Base-by-base conservation (phyloP, 2,329 filamentous ascomycete genomes). In the Fusarium sp. region DNA sequence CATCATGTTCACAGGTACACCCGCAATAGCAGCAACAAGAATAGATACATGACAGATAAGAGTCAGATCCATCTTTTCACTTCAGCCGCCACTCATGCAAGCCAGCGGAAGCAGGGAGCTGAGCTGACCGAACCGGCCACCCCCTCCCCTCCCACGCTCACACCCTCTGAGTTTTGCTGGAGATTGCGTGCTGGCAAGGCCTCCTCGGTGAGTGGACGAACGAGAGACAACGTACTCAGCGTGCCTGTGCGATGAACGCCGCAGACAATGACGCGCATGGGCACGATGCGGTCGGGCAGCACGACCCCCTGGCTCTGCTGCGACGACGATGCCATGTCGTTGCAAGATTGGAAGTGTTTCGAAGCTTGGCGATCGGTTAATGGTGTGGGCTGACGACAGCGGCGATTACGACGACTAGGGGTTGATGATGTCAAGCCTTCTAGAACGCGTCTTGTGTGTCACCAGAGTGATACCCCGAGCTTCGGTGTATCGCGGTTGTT, bases 201-300 rank as follows among this genome's bases (percentile, higher is more conserved):
- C 23, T 23, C 40, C 30, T 43, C 16, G 44, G 44, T 53, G 56
- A 55, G 36, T 50, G 39, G 53, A 58, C 47, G 28, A 41, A 41
- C 51, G 41, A 30, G 39, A 23, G n/a, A n/a, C 46, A 53, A 73
- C 73, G 50, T 77, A 81, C 80, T 82, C 58, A 81, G 63, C 11
- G 80, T 80, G 23, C 80, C 81, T 43, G 80, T 82, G 27, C 80
- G 78, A 64, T 80, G 79, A 7, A 81, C 70, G 43, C 81, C 78
- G 68, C 79, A 81, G 28, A 82, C 80, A 60, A 82, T 80, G 73
- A 82, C 79, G 46, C 77, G 76, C 80, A 81, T 81, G 7, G 80
- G 80, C 5, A 82, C 79, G 47, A 77, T 72, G 28, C 80, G 78
- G 41, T 71, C 72, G n/a, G 72, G 68, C 27, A 60, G 48, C 34